Conservation (phyloP, 805 yeast species). For the Kodamaea jinghongensis region DNA sequence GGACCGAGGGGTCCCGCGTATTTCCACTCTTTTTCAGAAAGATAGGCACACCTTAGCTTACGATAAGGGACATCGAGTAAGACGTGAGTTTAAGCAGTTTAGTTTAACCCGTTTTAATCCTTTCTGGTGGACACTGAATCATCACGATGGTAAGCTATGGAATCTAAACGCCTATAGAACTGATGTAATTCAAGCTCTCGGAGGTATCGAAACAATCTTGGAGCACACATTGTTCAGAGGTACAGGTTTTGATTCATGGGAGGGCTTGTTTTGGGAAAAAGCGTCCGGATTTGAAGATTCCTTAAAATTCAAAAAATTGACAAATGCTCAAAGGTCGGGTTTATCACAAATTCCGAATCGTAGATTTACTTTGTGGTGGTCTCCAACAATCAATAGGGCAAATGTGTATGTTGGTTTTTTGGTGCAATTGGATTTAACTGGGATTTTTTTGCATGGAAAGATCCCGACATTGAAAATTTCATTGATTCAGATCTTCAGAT, state of each 20-base stretch:
- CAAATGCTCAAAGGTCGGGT: conserved; percentile 97
- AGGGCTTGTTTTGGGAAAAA: conserved; percentile 97
- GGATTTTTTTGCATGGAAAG: conserved; percentile 95
- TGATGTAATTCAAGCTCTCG: conserved; percentile 94
- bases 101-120: conserved; percentile 75
- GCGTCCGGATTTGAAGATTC: conserved; percentile 97
- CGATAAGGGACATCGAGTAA: conserved; percentile 87
- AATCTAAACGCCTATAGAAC: conserved; percentile 87
- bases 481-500: conserved; percentile 91
- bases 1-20: conserved; percentile 97
- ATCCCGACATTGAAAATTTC: conserved; percentile 96
- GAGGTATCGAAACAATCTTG: conserved; percentile 93
- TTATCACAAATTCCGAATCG: conserved; percentile 96
- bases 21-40: conserved; percentile 90
- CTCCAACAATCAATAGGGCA: conserved; percentile 97
- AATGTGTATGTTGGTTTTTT: conserved; percentile 96
- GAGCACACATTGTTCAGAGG: conserved; percentile 95
- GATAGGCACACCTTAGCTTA: conserved; percentile 93
- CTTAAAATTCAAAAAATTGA: conserved; percentile 87
- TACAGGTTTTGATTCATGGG: conserved; percentile 98
- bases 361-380: conserved; percentile 98
- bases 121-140: conserved; percentile 94
- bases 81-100: conserved; percentile 75
- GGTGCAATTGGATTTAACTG: conserved; percentile 94
- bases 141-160: conserved; percentile 97